Conservation (phyloP, 805 yeast species). For the Candida nonsorbophila region DNA sequence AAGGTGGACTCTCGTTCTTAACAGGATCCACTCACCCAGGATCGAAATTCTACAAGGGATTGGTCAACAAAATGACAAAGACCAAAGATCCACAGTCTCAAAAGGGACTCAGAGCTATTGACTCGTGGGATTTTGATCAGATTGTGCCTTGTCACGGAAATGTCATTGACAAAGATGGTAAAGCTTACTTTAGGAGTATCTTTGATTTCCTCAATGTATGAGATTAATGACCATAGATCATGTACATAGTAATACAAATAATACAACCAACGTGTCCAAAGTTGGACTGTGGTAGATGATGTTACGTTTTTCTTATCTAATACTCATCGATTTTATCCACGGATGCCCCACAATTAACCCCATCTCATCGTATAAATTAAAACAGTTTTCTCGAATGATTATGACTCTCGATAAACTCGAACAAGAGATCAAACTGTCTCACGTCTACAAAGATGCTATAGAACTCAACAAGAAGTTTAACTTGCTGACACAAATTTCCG, state of each 20-base stretch:
- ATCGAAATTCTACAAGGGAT: conserved; percentile 6
- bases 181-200: conserved; percentile 16
- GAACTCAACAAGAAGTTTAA: conserved; percentile 6
- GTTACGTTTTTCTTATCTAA: no score
- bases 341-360: no score
- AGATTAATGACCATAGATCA: no score
- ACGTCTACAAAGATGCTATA: conserved; percentile 3
- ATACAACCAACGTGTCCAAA: no score
- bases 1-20: conserved; percentile 37
- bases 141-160: conserved; percentile 60
- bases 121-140: conserved; percentile 42
- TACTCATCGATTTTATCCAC: no score
- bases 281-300: no score
- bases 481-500: conserved; percentile 13
- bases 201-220: conserved; percentile 8
- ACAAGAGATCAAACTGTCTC: no score
- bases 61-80: conserved; percentile 5
- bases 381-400: no score
- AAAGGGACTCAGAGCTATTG: conserved; percentile 21
- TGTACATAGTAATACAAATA: no score
- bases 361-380: no score
- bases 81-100: conserved; percentile 2
- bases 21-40: conserved; percentile 39
- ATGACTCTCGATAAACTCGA: no score
- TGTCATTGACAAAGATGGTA: conserved; percentile 38